A percentile compares a stretch with the other conserved stretches of the same genome.
Conservation (phyloP, 345 rosid genomes). For the Bruguiera sexangula region DNA sequence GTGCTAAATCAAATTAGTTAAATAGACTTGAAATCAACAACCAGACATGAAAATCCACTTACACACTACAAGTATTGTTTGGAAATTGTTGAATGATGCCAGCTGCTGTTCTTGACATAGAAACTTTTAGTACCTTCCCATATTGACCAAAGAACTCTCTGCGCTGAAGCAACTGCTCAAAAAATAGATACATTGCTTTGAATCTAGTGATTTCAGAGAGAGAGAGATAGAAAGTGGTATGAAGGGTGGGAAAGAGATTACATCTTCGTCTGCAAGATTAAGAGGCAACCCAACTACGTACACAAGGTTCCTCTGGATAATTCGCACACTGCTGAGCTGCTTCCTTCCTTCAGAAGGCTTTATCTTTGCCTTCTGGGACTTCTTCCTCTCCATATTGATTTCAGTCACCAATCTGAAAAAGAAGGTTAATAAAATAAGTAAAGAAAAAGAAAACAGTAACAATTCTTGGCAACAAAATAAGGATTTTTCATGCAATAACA, state of each 20-base stretch:
- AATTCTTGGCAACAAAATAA: background rate
- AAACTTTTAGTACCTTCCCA: slow-evolving; percentile 89
- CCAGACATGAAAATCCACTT: slow-evolving; percentile 23
- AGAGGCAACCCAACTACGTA: slow-evolving; percentile 92
- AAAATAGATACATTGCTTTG: background rate
- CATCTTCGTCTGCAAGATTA: slow-evolving; percentile 85
- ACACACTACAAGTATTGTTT: slow-evolving; percentile 93
- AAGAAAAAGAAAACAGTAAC: background rate
- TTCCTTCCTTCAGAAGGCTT: slow-evolving; percentile 71
- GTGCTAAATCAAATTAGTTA: background rate
- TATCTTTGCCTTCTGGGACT: slow-evolving; percentile 59
- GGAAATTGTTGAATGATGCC: slow-evolving; percentile 85
- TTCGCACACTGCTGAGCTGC: slow-evolving; percentile 77
- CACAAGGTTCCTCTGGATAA: slow-evolving; percentile 81
- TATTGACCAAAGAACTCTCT: slow-evolving; percentile 86
- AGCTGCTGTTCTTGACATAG: slow-evolving; percentile 86
- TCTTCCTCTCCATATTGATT: slow-evolving; percentile 62
- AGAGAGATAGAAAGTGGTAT: background rate
- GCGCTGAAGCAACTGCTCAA: slow-evolving; percentile 65
- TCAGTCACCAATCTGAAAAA: slow-evolving; percentile 59
- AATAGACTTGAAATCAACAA: background rate
- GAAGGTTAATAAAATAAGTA: background rate
- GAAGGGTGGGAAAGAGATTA: slow-evolving; percentile 22
- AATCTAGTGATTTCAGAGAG: background rate
- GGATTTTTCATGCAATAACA: slow-evolving; percentile 9